Conservation (phyloP, 108 stramenopile species). For the Nitzschia sp. region DNA sequence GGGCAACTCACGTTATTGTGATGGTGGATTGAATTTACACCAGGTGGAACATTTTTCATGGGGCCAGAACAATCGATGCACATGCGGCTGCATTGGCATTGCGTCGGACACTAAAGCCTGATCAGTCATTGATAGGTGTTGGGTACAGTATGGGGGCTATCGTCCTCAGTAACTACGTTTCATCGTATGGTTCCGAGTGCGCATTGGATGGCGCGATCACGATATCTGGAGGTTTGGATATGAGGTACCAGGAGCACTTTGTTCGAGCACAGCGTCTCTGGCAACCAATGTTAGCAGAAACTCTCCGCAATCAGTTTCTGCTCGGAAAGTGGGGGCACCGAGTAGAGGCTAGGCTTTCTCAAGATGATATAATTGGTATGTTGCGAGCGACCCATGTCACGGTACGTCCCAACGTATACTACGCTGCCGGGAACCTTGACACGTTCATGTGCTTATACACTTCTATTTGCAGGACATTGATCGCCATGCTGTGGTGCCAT, state of each 20-base stretch:
- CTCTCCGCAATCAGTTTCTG: constrained; percentile 58
- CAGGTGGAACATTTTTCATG: constrained; percentile 81
- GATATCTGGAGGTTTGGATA: constrained; percentile 82
- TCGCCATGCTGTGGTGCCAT: constrained; percentile 67
- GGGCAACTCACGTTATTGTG: no score
- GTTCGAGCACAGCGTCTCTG: constrained; percentile 76
- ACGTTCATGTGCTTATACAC: background rate
- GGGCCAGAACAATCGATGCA: constrained; percentile 82
- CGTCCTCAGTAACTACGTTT: constrained; percentile 82
- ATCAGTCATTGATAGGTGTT: constrained; percentile 68
- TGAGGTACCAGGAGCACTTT: constrained; percentile 62
- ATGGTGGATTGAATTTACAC: background rate
- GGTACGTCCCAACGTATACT: constrained; percentile 27
- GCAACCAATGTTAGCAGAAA: constrained; percentile 87
- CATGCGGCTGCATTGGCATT: constrained; percentile 64
- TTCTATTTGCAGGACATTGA: constrained; percentile 51
- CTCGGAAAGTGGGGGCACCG: constrained; percentile 70
- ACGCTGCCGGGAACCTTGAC: background rate
- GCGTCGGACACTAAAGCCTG: constrained; percentile 40
- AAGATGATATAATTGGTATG: constrained; percentile 51
- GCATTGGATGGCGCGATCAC: constrained; percentile 73
- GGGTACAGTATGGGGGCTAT: constrained; percentile 89
- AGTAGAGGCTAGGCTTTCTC: constrained; percentile 51
- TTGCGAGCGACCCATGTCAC: constrained; percentile 66
- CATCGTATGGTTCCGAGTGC: constrained; percentile 62